These are phyloP conservation scores for Hansenula sp. DNA, from an alignment of 1,139 yeast genomes.

Conservation along the genomic window DNA sequence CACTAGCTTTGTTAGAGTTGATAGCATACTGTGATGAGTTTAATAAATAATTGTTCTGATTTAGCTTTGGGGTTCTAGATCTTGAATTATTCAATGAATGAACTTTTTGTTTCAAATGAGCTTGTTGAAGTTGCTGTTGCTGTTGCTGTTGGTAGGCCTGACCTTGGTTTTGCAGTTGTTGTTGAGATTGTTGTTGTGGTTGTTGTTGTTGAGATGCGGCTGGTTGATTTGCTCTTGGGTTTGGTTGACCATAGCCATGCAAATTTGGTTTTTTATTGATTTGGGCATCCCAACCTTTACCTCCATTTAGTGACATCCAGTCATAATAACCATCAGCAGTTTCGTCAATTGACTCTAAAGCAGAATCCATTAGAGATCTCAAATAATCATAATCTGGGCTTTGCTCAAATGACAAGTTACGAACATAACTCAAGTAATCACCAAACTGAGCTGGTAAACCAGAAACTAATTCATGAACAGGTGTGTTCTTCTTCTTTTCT, in stretches of 20 bases:
- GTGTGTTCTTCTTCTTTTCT: conserved; percentile 69
- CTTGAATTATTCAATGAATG: conserved; percentile 24
- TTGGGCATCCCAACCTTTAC: conserved; percentile 80
- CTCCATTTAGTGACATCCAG: conserved; percentile 81
- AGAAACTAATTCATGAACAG: conserved; percentile 60
- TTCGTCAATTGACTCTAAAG: conserved; percentile 54
- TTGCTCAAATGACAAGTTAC: conserved; percentile 71
- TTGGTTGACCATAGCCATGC: conserved; percentile 77
- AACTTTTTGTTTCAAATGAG: conserved; percentile 22
- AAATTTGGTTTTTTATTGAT: conserved; percentile 76
- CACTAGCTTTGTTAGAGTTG: conserved; percentile 19
- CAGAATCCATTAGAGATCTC: conserved; percentile 58
- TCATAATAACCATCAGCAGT: conserved; percentile 68
- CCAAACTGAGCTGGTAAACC: conserved; percentile 78
- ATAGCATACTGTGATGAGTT: conserved; percentile 22
- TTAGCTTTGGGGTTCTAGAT: conserved; percentile 21
- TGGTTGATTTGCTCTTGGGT: conserved; percentile 47
- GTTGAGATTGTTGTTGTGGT: conserved; percentile 18
- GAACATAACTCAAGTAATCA: conserved; percentile 67
- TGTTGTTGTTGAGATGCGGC: conserved; percentile 35
- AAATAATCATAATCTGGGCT: conserved; percentile 76
- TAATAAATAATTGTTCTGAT: conserved; percentile 17
- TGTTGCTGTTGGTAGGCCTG: conserved; percentile 1
- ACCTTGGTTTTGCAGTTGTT: conserved; percentile 18
- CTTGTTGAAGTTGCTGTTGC: conserved; percentile 12